Evolutionary conservation across 192 early-diverging fungal species (phyloP), one percentile per base, ranked within the genome.

Genomic region (Coemansia sp.): DNA sequence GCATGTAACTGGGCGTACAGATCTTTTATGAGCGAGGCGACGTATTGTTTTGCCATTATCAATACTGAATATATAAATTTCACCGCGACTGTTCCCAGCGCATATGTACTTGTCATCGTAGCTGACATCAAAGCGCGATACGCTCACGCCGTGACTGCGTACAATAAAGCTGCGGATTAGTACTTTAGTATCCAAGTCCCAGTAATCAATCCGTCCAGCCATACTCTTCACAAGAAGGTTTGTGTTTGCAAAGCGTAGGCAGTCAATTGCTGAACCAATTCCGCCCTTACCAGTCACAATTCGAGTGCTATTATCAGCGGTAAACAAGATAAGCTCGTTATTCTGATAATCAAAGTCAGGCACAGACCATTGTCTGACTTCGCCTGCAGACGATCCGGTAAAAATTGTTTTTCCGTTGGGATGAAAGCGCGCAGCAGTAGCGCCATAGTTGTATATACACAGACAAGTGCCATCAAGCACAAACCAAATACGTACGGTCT

Each of bases 401-500:
- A 89, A 72, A 31, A 92, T 86, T 21, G 66, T 70, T 2, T 50
- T 52, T 14, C 89, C 91, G 19, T 76, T 81, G 0, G 92, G 91
- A 73, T 90, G 86, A 61, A 90, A 92, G 2, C 88, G 87, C 23
- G 85, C 76, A 2, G 86, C 87, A 0, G 83, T 85, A 19, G 87
- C 85, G 17, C 85, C 84, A 30, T 71, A 76, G 54, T 84, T 83
- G 74, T 88, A 91, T 11, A 88, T 61, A 30, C 85, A 74, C 32
- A 92, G 60, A 59, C 91, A 93, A 33, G 72, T 61, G 20, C 84
- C 80, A 5, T 75, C 84, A 6, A 83, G 78, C 52, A 92, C 78
- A 56, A 92, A 86, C 94, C 94, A 95, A 33, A 95, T 66, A 54
- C 91, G 86, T 5, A 93, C 85, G 3, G 88, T 92, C 7, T 86